These are phyloP conservation scores for Colletotrichum sidae DNA, from an alignment of 2,329 filamentous ascomycete genomes.

Conservation along the genomic window DNA sequence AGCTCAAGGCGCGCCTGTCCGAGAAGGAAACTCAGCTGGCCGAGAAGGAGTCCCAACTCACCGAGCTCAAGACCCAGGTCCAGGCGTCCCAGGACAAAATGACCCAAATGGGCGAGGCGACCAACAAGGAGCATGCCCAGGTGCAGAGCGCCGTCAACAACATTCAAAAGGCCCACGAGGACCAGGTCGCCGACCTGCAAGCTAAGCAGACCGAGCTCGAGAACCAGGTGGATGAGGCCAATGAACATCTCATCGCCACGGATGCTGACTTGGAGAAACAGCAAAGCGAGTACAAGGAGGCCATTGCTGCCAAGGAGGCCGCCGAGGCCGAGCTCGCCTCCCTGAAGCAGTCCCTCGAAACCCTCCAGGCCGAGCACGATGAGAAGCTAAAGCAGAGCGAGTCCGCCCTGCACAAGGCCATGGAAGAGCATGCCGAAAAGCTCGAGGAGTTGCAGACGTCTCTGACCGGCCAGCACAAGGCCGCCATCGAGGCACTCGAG, in stretches of 20 bases:
- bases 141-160: constrained; percentile 45
- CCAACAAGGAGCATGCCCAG: constrained; percentile 54
- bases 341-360: constrained; percentile 64
- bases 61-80: constrained; percentile 67
- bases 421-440: constrained; percentile 61
- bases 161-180: constrained; percentile 47
- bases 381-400: constrained; percentile 52
- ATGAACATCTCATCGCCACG: constrained; percentile 62
- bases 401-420: constrained; percentile 50
- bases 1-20: constrained; percentile 69
- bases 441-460: constrained; percentile 63
- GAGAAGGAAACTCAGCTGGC: constrained; percentile 69
- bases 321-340: constrained; percentile 60
- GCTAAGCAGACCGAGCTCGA: constrained; percentile 61
- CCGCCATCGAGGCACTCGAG: constrained; percentile 62
- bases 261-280: constrained; percentile 63
- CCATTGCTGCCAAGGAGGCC: constrained; percentile 61
- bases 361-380: constrained; percentile 54
- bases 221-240: constrained; percentile 59
- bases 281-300: constrained; percentile 60
- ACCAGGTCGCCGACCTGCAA: constrained; percentile 62
- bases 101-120: constrained; percentile 63
- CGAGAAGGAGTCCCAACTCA: constrained; percentile 68
- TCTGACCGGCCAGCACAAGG: constrained; percentile 62
- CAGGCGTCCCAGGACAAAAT: constrained; percentile 67